A percentile compares a stretch with the other conserved stretches of the same genome.
phyloP scores from a whole-genome alignment of 2,329 filamentous ascomycete species.

The Cladosporium sp. region DNA sequence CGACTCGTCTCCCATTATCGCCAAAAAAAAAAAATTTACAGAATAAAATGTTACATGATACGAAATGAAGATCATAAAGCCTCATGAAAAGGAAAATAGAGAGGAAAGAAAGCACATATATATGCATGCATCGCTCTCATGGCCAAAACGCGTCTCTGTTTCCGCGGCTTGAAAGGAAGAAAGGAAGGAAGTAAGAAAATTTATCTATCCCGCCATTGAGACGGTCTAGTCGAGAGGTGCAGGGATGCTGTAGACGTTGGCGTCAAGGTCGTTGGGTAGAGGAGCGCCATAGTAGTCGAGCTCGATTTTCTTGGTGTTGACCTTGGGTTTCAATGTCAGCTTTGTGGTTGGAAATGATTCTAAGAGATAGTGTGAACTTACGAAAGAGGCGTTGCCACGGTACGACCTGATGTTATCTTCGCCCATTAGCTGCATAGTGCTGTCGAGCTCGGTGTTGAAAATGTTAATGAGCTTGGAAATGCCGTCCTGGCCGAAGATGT shows the following conservation, averaged over 20 bases:
- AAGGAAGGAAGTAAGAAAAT: not conserved
- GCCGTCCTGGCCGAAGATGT: conserved; percentile 62
- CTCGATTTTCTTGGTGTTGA: conserved; percentile 30
- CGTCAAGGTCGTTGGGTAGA: conserved; percentile 17
- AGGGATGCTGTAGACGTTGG: conserved; percentile 10
- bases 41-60: not conserved
- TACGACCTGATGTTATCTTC: conserved; percentile 28
- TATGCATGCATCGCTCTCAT: not conserved
- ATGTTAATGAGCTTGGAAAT: conserved; percentile 49
- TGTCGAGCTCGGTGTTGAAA: conserved; percentile 61
- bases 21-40: not conserved
- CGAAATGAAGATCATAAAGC: conserved; percentile 14
- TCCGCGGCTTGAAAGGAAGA: not conserved
- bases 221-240: conserved; percentile 5
- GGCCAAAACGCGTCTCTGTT: not conserved
- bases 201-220: not conserved
- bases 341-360: not conserved
- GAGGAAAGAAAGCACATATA: not conserved
- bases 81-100: not conserved
- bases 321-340: conserved; percentile 15
- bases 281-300: conserved; percentile 28
- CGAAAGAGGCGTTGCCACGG: conserved; percentile 29
- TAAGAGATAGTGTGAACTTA: conserved; percentile 10
- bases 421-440: conserved; percentile 65
- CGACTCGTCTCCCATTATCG: not conserved